Percentiles rank a stretch among this genome's conserved stretches.
Conservation (phyloP, 306 rosid genomes). For the Prunus fruticosa region DNA sequence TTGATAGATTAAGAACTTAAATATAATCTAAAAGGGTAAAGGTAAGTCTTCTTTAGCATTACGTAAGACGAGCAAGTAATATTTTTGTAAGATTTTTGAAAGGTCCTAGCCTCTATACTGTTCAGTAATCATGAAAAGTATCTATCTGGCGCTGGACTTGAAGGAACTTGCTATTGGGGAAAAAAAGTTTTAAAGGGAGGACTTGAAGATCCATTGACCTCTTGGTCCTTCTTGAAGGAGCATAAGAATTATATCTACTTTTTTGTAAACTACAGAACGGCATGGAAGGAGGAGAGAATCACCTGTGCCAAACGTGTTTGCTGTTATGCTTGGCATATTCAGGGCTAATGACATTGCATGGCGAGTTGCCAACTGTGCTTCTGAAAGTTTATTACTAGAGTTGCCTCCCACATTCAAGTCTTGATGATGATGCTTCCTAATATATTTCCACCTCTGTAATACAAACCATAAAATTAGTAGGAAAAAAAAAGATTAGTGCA, state of each 20-base stretch:
- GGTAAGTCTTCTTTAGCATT: neutral
- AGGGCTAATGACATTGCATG: constrained; percentile 78
- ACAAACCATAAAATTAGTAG: constrained; percentile 33
- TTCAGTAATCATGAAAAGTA: neutral
- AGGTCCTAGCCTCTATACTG: neutral
- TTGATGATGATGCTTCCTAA: constrained; percentile 52
- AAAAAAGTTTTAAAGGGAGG: neutral
- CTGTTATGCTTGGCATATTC: constrained; percentile 56
- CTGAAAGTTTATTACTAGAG: constrained; percentile 48
- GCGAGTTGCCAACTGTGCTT: constrained; percentile 77
- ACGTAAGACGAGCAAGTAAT: neutral
- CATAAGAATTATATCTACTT: neutral
- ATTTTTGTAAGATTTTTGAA: neutral
- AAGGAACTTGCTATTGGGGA: neutral
- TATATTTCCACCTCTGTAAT: constrained; percentile 78
- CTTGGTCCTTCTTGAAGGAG: neutral
- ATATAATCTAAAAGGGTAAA: neutral
- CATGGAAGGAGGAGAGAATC: constrained; percentile 25
- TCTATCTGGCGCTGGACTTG: neutral
- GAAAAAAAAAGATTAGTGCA: constrained; percentile 27
- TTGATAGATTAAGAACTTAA: neutral
- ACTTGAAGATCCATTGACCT: neutral
- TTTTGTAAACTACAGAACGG: neutral
- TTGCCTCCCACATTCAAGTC: constrained; percentile 38
- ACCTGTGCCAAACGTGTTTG: constrained; percentile 54